These are phyloP conservation scores for Geotrichum ghanense DNA, from an alignment of 805 yeast genomes.

Conservation along the genomic window DNA sequence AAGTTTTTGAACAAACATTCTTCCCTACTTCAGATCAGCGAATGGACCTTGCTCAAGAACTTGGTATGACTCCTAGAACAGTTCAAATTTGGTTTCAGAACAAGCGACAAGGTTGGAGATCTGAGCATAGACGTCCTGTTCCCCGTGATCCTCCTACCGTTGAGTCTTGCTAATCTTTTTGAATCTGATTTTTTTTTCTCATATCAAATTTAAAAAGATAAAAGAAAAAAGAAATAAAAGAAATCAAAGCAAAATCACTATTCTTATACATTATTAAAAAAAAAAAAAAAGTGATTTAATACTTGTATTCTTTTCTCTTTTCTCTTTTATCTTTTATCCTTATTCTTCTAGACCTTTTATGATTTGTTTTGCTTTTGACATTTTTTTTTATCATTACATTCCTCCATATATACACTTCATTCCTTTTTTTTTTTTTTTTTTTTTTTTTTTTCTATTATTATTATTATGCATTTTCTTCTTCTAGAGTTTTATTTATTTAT, in stretches of 20 bases:
- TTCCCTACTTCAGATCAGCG: constrained; percentile 69
- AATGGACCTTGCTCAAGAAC: constrained; percentile 55
- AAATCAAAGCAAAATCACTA: too few species aligned
- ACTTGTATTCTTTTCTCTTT: too few species aligned
- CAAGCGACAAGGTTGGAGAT: constrained; percentile 37
- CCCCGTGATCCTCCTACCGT: constrained; percentile 1
- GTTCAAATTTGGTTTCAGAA: constrained; percentile 92
- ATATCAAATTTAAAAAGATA: too few species aligned
- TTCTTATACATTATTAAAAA: too few species aligned
- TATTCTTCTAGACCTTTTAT: too few species aligned
- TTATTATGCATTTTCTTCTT: constrained; percentile 1
- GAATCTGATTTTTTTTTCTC: neutral
- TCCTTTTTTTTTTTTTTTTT: neutral
- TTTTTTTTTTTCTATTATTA: neutral
- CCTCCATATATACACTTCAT: neutral
- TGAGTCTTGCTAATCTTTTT: constrained; percentile 1
- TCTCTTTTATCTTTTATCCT: too few species aligned
- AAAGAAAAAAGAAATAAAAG: too few species aligned
- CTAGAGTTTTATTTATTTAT: neutral
- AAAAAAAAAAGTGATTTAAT: too few species aligned
- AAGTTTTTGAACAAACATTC: constrained; percentile 63
- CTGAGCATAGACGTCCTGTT: constrained; percentile 5
- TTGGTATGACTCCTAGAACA: constrained; percentile 78
- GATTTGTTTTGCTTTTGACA: neutral
- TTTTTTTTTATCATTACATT: neutral